These are phyloP conservation scores for Mucor sp. DNA, from an alignment of 371 early-diverging fungal species.

Conservation along the genomic window DNA sequence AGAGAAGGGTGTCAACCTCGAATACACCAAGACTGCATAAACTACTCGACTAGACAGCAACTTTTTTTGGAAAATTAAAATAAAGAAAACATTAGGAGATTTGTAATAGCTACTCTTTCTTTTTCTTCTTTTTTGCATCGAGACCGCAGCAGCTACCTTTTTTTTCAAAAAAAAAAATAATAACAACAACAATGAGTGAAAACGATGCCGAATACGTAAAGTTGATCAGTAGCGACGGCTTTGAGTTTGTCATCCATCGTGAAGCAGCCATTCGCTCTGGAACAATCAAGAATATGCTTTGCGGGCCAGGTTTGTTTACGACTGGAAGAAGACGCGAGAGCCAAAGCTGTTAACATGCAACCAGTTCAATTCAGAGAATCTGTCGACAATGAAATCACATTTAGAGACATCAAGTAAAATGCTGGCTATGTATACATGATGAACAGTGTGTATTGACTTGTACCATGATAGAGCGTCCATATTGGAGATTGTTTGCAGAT, in stretches of 20 bases:
- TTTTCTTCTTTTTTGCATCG: background rate
- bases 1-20: slow-evolving; percentile 48
- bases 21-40: slow-evolving; percentile 27
- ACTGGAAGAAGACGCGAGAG: background rate
- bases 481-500: slow-evolving; percentile 92
- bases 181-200: slow-evolving; percentile 18
- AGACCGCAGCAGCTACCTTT: background rate
- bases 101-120: background rate
- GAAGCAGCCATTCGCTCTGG: slow-evolving; percentile 90
- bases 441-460: background rate
- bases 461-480: slow-evolving; percentile 70
- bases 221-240: slow-evolving; percentile 87
- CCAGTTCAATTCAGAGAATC: slow-evolving; percentile 91
- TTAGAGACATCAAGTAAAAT: slow-evolving; percentile 92
- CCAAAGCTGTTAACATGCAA: background rate
- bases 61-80: background rate
- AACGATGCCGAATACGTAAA: slow-evolving; percentile 63
- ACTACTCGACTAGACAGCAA: background rate
- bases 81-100: background rate
- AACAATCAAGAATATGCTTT: slow-evolving; percentile 92
- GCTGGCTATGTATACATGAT: background rate
- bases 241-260: slow-evolving; percentile 87
- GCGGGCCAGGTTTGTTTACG: slow-evolving; percentile 67
- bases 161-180: background rate
- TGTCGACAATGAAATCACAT: slow-evolving; percentile 80